These are phyloP conservation scores for Pichia sp. DNA, from an alignment of 1,139 yeast genomes.

Conservation along the genomic window DNA sequence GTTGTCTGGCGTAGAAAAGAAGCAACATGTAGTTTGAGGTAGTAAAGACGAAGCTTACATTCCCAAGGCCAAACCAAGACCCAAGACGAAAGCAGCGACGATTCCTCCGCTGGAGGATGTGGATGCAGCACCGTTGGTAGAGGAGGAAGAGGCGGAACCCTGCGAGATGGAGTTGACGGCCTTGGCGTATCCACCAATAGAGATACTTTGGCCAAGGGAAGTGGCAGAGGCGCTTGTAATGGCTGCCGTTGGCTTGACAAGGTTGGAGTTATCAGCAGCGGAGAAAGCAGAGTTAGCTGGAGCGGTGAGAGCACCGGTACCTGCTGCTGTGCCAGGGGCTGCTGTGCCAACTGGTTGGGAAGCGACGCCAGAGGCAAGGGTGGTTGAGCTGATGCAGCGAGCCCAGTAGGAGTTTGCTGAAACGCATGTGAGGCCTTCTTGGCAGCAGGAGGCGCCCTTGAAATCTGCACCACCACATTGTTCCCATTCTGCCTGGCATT, in stretches of 20 bases:
- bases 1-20: constrained; percentile 2
- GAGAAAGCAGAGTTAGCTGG: background rate
- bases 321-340: no score
- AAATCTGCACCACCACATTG: constrained; percentile 33
- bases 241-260: no score
- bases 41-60: background rate
- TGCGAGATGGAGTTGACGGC: constrained; percentile 11
- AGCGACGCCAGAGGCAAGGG: constrained; percentile 1
- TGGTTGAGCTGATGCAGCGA: constrained; percentile 21
- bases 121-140: background rate
- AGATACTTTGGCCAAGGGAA: background rate
- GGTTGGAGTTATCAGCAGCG: no score
- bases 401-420: constrained; percentile 29
- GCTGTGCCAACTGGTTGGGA: background rate
- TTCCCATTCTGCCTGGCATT: constrained; percentile 27
- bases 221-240: no score
- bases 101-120: background rate
- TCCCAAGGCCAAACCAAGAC: background rate
- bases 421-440: constrained; percentile 26
- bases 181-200: constrained; percentile 8
- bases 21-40: background rate
- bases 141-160: background rate
- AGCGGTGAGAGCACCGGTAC: background rate
- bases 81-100: background rate
- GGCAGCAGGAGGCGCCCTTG: constrained; percentile 31